Conservation (phyloP, 768 basidiomycete species). For the Xerocomus brunneocitrinus region DNA sequence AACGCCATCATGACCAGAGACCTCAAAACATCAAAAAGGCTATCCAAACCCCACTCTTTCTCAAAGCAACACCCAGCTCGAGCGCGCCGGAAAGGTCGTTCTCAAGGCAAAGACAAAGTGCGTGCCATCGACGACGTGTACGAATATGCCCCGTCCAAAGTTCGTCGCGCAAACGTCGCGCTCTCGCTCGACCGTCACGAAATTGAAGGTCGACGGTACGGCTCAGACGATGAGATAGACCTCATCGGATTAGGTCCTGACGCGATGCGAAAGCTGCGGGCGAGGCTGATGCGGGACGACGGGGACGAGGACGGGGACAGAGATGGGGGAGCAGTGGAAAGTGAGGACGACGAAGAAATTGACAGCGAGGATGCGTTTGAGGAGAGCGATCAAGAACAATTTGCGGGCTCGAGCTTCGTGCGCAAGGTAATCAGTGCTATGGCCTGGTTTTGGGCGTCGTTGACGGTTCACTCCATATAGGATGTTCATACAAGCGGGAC, state of each 20-base stretch:
- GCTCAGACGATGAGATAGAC: conserved; percentile 40
- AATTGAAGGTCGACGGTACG: conserved; percentile 25
- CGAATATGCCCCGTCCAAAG: conserved; percentile 51
- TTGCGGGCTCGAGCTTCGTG: conserved; percentile 53
- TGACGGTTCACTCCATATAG: conserved; percentile 6
- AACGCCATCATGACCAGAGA: conserved; percentile 15
- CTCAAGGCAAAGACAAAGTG: conserved; percentile 17
- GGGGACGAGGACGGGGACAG: conserved; percentile 39
- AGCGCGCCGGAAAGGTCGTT: conserved; percentile 37
- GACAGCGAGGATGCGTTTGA: conserved; percentile 83
- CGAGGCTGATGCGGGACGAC: conserved; percentile 50
- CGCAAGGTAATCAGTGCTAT: conserved; percentile 4
- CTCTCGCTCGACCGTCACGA: conserved; percentile 59
- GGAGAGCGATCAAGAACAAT: conserved; percentile 75
- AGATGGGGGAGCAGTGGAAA: conserved; percentile 40
- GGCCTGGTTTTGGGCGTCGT: neutral
- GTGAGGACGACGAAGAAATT: conserved; percentile 79
- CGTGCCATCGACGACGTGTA: conserved; percentile 52
- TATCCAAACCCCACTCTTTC: neutral
- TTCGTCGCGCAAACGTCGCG: conserved; percentile 47
- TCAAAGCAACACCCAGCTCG: conserved; percentile 45
- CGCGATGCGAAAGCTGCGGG: conserved; percentile 32
- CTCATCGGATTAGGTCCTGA: conserved; percentile 26
- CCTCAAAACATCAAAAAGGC: conserved; percentile 12
- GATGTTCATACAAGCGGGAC: neutral